Base-by-base conservation (phyloP, 2,329 filamentous ascomycete genomes). In the Arthrobotrys sphaeroides region DNA sequence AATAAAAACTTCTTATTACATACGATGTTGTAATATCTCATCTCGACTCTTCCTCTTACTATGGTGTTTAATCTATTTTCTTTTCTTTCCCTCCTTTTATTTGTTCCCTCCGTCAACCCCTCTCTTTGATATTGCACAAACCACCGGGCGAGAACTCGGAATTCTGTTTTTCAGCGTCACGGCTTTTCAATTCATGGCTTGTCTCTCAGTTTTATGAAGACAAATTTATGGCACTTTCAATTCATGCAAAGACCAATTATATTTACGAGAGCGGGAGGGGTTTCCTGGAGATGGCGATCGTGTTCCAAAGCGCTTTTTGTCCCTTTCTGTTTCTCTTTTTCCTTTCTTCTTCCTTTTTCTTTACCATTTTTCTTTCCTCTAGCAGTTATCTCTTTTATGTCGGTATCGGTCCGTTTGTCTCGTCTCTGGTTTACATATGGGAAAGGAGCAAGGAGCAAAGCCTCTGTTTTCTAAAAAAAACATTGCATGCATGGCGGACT, bases 1-100 rank as follows among this genome's bases (percentile, higher is more conserved):
- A 89, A 49, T 18, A 26, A 49, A 49, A 16, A 59, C 38, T 49
- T 77, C 42, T 68, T 47, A 40, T 65, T 57, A 49, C 55, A 49
- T 66, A 61, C 7, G 24, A 9, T 36, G 10, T 69, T 75, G 20
- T 67, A 73, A 67, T 65, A 57, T 24, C 31, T 69, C 47, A 40
- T 59, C 51, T 61, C 57, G 72, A 51, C 26, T 73, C 47, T 31
- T 36, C 49, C 16, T 64, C 18, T 36, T 60, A 60, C 53, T 75
- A 49, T 69, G 69, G n/a, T 67, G 70, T 67, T 26, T 66, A 60
- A 72, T 64, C 33, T 42, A 22, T 24, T 5, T 33, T 55, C 9
- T 69, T 68, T 45, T 68, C 51, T 18, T 73, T 42, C 47, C 49
- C 43, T 57, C 62, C 77, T 64, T 70, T 77, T 68, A 40, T 73